A percentile compares a stretch with the other conserved stretches of the same genome.
These are phyloP conservation scores for Oehlia diaphana DNA, from an alignment of 192 early-diverging fungal species.

Conservation along the genomic window DNA sequence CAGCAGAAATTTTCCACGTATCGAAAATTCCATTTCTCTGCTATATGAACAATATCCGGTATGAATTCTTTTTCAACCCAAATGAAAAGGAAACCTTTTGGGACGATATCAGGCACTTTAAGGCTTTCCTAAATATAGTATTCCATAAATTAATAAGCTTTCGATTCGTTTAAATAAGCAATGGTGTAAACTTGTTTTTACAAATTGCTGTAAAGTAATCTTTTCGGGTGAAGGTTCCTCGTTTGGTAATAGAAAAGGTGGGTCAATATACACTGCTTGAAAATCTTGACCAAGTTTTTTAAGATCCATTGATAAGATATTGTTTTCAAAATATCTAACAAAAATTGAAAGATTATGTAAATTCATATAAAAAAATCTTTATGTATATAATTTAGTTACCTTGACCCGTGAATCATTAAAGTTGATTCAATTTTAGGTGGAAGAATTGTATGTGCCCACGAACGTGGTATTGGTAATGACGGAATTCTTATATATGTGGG, in stretches of 20 bases:
- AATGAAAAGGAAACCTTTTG: slow-evolving; percentile 86
- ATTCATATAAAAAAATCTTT: background rate
- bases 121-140: slow-evolving; percentile 37
- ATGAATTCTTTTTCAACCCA: slow-evolving; percentile 95
- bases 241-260: slow-evolving; percentile 73
- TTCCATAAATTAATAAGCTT: background rate
- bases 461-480: slow-evolving; percentile 76
- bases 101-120: slow-evolving; percentile 62
- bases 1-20: slow-evolving; percentile 98
- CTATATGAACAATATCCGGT: slow-evolving; percentile 72
- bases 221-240: slow-evolving; percentile 60
- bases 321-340: slow-evolving; percentile 42
- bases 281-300: slow-evolving; percentile 65
- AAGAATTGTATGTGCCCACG: slow-evolving; percentile 83
- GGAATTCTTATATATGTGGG: slow-evolving; percentile 91
- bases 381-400: slow-evolving; percentile 27
- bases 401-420: slow-evolving; percentile 34
- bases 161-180: slow-evolving; percentile 38
- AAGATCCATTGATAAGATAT: slow-evolving; percentile 51
- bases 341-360: background rate
- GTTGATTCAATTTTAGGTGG: slow-evolving; percentile 34
- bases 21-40: slow-evolving; percentile 81
- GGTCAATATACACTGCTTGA: slow-evolving; percentile 90
- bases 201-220: slow-evolving; percentile 66
- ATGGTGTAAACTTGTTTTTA: slow-evolving; percentile 27